Evolutionary conservation across 768 basidiomycete species (phyloP).

Genomic region (Mycena maculata): DNA sequence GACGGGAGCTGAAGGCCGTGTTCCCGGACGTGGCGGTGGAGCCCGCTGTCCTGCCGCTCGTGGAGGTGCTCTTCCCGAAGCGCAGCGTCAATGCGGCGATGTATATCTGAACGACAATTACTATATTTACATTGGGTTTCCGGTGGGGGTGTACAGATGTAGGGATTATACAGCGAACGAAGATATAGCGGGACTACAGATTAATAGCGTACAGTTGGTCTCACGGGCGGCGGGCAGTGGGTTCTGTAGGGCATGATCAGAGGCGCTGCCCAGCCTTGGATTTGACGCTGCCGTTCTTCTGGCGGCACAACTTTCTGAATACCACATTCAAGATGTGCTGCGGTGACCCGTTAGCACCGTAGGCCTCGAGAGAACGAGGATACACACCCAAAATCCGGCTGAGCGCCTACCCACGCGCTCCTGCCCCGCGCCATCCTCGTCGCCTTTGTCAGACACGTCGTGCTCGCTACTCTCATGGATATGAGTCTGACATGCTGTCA

Average conservation of each 20-base stretch:
- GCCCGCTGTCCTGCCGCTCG: slow-evolving; percentile 10
- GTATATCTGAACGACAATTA: neutral
- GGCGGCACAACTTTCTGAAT: slow-evolving; percentile 19
- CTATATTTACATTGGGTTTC: no score
- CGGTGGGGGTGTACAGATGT: no score
- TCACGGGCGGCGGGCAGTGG: no score
- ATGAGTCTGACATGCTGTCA: neutral
- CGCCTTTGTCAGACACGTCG: neutral
- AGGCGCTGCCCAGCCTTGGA: neutral
- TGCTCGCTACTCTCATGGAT: slow-evolving; percentile 7
- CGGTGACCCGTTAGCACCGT: neutral
- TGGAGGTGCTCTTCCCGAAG: slow-evolving; percentile 21
- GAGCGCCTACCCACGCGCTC: neutral
- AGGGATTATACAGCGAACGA: no score
- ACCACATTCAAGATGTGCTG: slow-evolving; percentile 19
- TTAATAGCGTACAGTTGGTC: no score
- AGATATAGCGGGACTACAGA: no score
- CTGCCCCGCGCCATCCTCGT: neutral
- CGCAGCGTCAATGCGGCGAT: neutral
- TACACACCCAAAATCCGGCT: neutral
- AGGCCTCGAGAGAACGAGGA: neutral
- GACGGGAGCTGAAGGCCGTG: neutral
- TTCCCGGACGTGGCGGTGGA: slow-evolving; percentile 12
- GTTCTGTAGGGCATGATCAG: no score
- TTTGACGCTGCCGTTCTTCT: neutral